These are phyloP conservation scores for Cenchrus purpureus DNA, from an alignment of 176 grass and related monocot species.

Conservation along the genomic window DNA sequence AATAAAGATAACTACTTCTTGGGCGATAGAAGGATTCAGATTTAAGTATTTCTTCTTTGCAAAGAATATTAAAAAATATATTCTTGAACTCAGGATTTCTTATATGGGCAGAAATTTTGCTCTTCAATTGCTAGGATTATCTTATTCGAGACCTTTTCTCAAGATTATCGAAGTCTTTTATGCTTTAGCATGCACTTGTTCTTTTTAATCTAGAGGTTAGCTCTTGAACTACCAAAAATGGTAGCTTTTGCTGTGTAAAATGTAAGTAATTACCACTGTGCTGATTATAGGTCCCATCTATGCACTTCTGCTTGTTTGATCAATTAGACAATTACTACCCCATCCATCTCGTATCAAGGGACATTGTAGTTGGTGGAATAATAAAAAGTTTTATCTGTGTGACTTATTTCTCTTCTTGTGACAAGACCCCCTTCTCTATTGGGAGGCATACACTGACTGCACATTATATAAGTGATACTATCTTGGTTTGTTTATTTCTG, in stretches of 20 bases:
- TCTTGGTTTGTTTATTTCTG: slow-evolving; percentile 30
- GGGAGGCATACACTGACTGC: background rate
- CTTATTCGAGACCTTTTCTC: background rate
- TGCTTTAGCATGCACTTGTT: background rate
- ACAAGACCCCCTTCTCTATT: background rate
- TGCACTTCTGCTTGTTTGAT: slow-evolving; percentile 19
- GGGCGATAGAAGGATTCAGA: background rate
- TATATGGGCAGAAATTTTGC: background rate
- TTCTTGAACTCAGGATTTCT: background rate
- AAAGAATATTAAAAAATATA: background rate
- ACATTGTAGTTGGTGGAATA: background rate
- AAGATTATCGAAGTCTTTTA: background rate
- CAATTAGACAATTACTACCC: background rate
- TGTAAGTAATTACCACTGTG: background rate
- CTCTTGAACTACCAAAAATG: background rate
- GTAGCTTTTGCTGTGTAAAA: background rate
- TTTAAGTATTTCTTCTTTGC: background rate
- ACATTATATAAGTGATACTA: slow-evolving; percentile 11
- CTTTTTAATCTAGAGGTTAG: background rate
- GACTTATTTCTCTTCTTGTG: background rate
- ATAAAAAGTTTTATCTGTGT: background rate
- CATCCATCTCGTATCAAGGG: background rate
- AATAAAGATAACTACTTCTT: background rate
- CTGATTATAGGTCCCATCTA: background rate
- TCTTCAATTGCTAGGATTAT: slow-evolving; percentile 8